Conservation (phyloP, 176 grass and related monocot genomes). For the Bonia amplexicaulis region DNA sequence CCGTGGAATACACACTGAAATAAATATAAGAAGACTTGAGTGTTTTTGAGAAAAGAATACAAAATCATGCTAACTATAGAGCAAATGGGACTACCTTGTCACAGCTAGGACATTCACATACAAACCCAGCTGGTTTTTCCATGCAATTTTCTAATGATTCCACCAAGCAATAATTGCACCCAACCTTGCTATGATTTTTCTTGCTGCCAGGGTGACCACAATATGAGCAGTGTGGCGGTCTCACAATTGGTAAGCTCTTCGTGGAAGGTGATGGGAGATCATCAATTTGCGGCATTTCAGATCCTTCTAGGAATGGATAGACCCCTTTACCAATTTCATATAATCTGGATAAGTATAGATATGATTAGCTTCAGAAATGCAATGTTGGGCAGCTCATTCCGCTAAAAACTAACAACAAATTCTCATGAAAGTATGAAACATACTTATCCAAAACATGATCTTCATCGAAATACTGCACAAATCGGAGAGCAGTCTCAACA, state of each 20-base stretch:
- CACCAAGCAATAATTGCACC: conserved; percentile 70
- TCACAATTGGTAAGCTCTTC: conserved; percentile 31
- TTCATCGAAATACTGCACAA: conserved; percentile 66
- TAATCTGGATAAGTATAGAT: conserved; percentile 50
- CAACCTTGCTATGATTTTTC: conserved; percentile 63
- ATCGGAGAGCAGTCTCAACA: conserved; percentile 68
- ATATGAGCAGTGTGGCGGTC: conserved; percentile 59
- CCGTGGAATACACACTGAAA: not conserved
- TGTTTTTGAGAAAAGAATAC: not conserved
- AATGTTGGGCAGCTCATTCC: not conserved
- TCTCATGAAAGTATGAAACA: not conserved
- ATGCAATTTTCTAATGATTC: conserved; percentile 56
- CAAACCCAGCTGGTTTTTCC: conserved; percentile 65
- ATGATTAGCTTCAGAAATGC: not conserved
- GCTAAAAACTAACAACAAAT: conserved; percentile 4
- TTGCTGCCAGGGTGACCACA: conserved; percentile 94
- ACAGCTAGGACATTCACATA: conserved; percentile 72
- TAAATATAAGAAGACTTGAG: not conserved
- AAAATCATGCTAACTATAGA: not conserved
- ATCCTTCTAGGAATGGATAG: conserved; percentile 46
- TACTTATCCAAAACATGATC: conserved; percentile 78
- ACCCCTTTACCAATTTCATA: conserved; percentile 60
- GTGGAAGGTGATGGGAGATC: conserved; percentile 40
- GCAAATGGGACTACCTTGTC: conserved; percentile 48
- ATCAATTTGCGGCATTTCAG: conserved; percentile 29